Conservation (phyloP, 345 rosid genomes). For the Linum usitatissimum region DNA sequence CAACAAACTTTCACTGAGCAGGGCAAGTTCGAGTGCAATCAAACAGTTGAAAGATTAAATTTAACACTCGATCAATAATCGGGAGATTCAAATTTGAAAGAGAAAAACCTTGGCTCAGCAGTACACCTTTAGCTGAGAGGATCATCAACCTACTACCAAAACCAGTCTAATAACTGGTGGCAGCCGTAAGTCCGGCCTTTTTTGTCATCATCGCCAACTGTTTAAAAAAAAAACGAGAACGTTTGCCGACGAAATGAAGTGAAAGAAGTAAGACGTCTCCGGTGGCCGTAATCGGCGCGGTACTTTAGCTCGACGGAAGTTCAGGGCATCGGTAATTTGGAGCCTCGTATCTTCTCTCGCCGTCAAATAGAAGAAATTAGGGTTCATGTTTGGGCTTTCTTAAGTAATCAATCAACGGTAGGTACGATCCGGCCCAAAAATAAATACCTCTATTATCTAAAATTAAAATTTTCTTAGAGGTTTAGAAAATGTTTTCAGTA, state of each 20-base stretch:
- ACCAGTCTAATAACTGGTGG: slow-evolving; percentile 16
- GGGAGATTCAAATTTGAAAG: background rate
- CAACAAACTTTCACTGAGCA: slow-evolving; percentile 24
- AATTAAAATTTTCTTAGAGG: no score
- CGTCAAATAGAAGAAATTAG: no score
- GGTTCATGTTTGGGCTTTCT: no score
- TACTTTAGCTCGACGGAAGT: slow-evolving; percentile 37
- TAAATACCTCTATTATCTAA: no score
- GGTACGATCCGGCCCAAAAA: no score
- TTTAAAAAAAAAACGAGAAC: background rate
- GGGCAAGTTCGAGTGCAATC: slow-evolving; percentile 39
- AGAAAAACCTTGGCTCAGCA: slow-evolving; percentile 34
- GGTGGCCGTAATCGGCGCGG: slow-evolving; percentile 39
- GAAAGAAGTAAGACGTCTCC: slow-evolving; percentile 26
- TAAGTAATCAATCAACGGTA: no score
- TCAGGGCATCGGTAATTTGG: slow-evolving; percentile 43
- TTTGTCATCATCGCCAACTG: slow-evolving; percentile 50
- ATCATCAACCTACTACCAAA: slow-evolving; percentile 52
- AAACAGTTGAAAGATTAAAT: background rate
- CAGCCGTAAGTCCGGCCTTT: slow-evolving; percentile 79
- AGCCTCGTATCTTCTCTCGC: slow-evolving; percentile 4
- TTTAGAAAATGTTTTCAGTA: no score
- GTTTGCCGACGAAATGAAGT: background rate
- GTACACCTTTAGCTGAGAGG: slow-evolving; percentile 24
- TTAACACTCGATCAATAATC: background rate